Evolutionary conservation across 2,329 filamentous ascomycete genomes (phyloP), one percentile per base, ranked within the genome.

Genomic region (Epichloe sp.): DNA sequence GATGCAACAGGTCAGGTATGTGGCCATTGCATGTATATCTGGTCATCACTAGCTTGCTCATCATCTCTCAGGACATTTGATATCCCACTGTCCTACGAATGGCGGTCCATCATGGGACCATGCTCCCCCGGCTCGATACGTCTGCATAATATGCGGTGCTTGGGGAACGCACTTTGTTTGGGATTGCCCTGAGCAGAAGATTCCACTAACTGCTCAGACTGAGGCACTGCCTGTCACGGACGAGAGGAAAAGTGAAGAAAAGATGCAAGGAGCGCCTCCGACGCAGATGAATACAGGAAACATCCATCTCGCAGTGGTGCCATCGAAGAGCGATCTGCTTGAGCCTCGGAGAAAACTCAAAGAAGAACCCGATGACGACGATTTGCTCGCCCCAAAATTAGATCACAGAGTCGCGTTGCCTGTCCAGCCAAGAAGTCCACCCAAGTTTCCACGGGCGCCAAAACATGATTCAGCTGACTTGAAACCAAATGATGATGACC

Each of bases 111-210:
- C 44, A 11, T 23, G 35, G n/a, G 35, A 51, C 23, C 14, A 19
- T 19, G 31, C 42, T 17, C 48, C 42, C 42, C 52, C 45, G 5
- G 40, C 23, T 19, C 49, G 44, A n/a, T 53, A 50, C 21, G 44
- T 50, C 17, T 53, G 51, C 40, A 31, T 15, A 7, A 34, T 53
- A 34, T 53, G 51, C 21, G 48, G 48, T 34, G 15, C 26, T 5
- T 44, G 17, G 11, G 51, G 48, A 7, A 19, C 5, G 5, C 51
- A 53, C 23, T 48, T n/a, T 35, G 51, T 50, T 5, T 53, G 48
- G 51, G 21, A 50, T 15, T 53, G 51, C 40, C 19, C 38, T 6
- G 14, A 44, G 37, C 38, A 17, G 46, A 35, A 4, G 17, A 15
- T 12, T 42, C n/a, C 15, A 10, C 15, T 11, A 36, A 21, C 23